Evolutionary conservation across 495 filamentous ascomycete species (phyloP).

Genomic region (Talaromyces adpressus): DNA sequence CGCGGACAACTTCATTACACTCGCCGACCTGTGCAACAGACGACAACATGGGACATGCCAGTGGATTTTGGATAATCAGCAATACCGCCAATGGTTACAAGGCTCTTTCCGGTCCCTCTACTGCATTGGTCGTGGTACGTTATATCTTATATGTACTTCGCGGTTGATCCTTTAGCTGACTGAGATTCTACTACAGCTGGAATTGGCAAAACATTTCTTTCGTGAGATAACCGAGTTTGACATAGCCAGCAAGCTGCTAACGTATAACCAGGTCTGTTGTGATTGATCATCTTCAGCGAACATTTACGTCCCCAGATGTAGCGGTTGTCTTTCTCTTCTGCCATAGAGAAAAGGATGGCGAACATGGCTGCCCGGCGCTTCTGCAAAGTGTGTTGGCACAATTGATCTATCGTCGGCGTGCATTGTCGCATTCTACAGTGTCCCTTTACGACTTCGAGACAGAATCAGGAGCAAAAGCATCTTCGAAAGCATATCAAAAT

Average conservation of each 20-base stretch:
- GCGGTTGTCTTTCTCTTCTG: constrained; percentile 26
- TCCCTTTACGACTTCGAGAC: constrained; percentile 20
- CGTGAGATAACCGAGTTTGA: constrained; percentile 12
- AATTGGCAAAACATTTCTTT: constrained; percentile 29
- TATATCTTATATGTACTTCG: background rate
- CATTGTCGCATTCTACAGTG: constrained; percentile 15
- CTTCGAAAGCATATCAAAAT: constrained; percentile 25
- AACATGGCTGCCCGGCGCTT: constrained; percentile 15
- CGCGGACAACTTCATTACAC: constrained; percentile 17
- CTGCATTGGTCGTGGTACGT: constrained; percentile 25
- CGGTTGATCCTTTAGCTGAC: background rate
- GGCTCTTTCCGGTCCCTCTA: constrained; percentile 22
- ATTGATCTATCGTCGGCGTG: constrained; percentile 24
- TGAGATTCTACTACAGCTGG: constrained; percentile 17
- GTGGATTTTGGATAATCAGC: constrained; percentile 24
- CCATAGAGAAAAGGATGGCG: constrained; percentile 19
- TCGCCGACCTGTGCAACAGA: constrained; percentile 25
- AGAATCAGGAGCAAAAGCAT: constrained; percentile 14
- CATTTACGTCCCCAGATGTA: constrained; percentile 27
- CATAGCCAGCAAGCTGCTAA: background rate
- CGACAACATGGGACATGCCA: constrained; percentile 20
- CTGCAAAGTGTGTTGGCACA: constrained; percentile 24
- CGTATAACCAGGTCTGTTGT: constrained; percentile 17
- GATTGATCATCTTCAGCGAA: constrained; percentile 22
- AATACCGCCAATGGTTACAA: constrained; percentile 21